These are phyloP conservation scores for Neonectria magnoliae DNA, from an alignment of 2,329 filamentous ascomycete genomes.

Conservation along the genomic window DNA sequence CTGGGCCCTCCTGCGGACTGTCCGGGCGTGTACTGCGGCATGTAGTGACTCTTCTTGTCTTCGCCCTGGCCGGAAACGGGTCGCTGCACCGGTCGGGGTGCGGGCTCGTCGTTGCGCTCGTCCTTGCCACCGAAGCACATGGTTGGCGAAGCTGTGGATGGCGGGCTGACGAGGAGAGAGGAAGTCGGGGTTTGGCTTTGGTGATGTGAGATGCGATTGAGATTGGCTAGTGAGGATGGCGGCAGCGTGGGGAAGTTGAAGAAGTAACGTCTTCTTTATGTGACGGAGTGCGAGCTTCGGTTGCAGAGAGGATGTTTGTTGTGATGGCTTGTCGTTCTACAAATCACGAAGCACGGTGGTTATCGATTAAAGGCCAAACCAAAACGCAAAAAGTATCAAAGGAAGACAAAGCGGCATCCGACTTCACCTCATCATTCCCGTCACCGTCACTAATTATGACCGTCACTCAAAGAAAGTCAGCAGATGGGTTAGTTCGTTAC, in stretches of 20 bases:
- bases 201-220: not conserved
- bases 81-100: conserved; percentile 52
- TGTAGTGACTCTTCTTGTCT: conserved; percentile 42
- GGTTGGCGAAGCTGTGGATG: conserved; percentile 1
- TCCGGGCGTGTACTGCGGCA: conserved; percentile 37
- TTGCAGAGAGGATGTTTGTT: not conserved
- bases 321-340: not conserved
- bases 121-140: conserved; percentile 64
- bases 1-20: conserved; percentile 32
- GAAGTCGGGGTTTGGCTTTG: not conserved
- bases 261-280: not conserved
- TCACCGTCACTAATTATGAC: not conserved
- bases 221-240: not conserved
- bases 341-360: not conserved
- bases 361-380: not conserved
- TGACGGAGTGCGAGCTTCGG: not conserved
- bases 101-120: conserved; percentile 50
- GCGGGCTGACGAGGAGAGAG: not conserved
- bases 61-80: conserved; percentile 40
- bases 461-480: conserved; percentile 17
- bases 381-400: not conserved
- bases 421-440: not conserved
- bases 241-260: not conserved
- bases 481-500: conserved; percentile 1
- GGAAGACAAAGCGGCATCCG: conserved; percentile 4